phyloP scores from a whole-genome alignment of 31 red algal species.

The Bonnemaisonia californica region DNA sequence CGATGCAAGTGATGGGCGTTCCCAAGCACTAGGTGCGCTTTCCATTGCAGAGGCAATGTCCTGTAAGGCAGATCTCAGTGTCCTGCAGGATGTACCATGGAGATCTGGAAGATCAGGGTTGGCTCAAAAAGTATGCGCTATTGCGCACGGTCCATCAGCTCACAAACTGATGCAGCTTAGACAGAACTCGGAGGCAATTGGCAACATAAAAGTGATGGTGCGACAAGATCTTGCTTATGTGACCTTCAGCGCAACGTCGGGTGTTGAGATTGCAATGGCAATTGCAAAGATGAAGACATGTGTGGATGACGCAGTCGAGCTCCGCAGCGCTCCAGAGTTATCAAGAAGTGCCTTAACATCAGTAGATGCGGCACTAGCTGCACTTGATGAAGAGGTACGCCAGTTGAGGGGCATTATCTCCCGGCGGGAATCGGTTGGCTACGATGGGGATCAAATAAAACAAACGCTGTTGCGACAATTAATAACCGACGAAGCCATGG shows the following conservation, averaged over 20 bases:
- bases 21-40: conserved; percentile 35
- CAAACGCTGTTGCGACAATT: conserved; percentile 33
- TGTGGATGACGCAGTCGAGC: conserved; percentile 28
- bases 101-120: not conserved
- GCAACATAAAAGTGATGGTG: not conserved
- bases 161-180: not conserved
- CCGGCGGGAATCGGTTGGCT: conserved; percentile 19
- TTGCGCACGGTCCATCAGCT: conserved; percentile 27
- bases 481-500: conserved; percentile 48
- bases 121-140: conserved; percentile 1
- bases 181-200: not conserved
- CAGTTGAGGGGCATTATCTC: not conserved
- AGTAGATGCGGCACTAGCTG: conserved; percentile 13
- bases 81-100: not conserved
- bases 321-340: conserved; percentile 35
- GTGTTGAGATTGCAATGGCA: conserved; percentile 29
- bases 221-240: conserved; percentile 25
- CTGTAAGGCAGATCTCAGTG: not conserved
- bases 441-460: conserved; percentile 8
- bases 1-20: conserved; percentile 29
- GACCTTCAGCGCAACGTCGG: conserved; percentile 22
- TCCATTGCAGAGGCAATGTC: conserved; percentile 30
- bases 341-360: conserved; percentile 4
- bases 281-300: conserved; percentile 28
- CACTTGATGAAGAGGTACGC: conserved; percentile 41